A percentile compares a stretch with the other conserved stretches of the same genome.
Conservation (phyloP, 495 filamentous ascomycete species). For the Cladorrhinum samala region DNA sequence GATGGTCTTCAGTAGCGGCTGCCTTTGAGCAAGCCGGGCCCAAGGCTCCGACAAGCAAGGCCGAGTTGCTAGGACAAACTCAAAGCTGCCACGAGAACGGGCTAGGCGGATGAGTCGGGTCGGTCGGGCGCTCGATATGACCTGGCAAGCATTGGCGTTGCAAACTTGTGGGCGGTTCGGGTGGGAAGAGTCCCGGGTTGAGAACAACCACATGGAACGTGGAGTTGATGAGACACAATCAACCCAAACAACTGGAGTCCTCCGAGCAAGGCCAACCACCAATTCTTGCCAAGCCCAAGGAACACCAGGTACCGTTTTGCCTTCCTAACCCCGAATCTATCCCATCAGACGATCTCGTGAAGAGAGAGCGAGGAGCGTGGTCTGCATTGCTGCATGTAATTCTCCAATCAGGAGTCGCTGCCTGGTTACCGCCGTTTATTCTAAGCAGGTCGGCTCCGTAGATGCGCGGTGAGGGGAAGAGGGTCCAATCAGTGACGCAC, state of each 20-base stretch:
- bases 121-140: not conserved
- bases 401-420: conserved; percentile 19
- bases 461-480: conserved; percentile 4
- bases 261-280: not conserved
- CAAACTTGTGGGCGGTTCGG: no score
- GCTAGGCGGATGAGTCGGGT: not conserved
- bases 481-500: conserved; percentile 14
- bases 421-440: conserved; percentile 16
- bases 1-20: no score
- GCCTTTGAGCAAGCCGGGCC: no score
- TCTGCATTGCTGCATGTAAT: conserved; percentile 14
- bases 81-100: no score
- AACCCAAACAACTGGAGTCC: not conserved
- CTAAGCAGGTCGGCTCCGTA: conserved; percentile 5
- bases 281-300: not conserved
- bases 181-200: no score
- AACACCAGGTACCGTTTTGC: conserved; percentile 2
- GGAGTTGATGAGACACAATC: not conserved
- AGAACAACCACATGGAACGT: no score
- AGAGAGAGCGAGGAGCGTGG: not conserved
- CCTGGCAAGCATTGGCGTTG: no score
- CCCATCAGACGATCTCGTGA: not conserved
- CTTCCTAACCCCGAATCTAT: not conserved
- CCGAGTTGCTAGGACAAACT: no score
- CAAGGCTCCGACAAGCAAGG: no score